Evolutionary conservation across 768 basidiomycete genomes (phyloP), one percentile per base, ranked within the genome.

Genomic region (Ramaria rubella): DNA sequence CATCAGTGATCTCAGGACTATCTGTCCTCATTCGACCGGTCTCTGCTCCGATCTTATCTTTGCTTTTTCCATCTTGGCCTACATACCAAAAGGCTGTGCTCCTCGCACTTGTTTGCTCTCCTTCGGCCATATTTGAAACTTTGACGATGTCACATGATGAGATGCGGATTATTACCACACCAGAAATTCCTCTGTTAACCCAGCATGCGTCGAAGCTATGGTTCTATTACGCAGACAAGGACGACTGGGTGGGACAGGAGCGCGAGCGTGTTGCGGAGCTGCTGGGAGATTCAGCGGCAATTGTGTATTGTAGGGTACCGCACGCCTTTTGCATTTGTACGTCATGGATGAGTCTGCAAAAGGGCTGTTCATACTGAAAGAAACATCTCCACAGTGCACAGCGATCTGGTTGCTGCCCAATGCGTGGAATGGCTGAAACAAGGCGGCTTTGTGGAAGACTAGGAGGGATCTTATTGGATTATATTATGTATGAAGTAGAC

Each of bases 281-380:
- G 4, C 68, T 84, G 53, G 68, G 72, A 21, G 68, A 70, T 4
- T 55, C 55, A 43, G 66, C 58, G 23, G 65, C 65, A 58, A 69
- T 81, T 29, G 74, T 76, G 24, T 74, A 77, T 61, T 81, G 73
- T 3, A 75, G 73, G 30, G 74, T 87, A 34, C 85, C 83, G 2
- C 88, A 90, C 65, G 81, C 83, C 15, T 90, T 89, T 65, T 87
- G 83, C 64, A 81, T 90, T 49, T 80, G 85, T 87, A 60, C 64
- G 83, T 73, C 24, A 34, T 17, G 15, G 4, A 5, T 34, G 14
- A 29, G 26, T 38, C 29, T n/a, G 7, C 38, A 30, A 4, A 24
- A 51, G 1, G 26, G 8, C n/a, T 23, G 38, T 31, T 7, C 50
- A 30, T 5, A 46, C 33, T 43, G 38, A 53, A 26, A 27, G n/a